phyloP scores from a whole-genome alignment of 805 yeast species.

The Candida boleticola region DNA sequence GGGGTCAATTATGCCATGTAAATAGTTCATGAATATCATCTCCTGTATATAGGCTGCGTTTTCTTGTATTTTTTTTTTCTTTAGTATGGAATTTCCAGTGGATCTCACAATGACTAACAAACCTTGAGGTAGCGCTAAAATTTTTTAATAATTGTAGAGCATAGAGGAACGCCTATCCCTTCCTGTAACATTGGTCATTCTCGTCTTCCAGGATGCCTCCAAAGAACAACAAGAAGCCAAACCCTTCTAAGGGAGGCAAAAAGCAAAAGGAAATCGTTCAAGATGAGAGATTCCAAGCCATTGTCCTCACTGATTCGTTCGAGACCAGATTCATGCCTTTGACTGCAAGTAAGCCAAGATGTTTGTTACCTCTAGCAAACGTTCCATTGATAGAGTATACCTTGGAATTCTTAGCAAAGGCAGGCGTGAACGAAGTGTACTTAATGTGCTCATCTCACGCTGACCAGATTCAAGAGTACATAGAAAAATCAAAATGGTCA shows the following conservation, averaged over 20 bases:
- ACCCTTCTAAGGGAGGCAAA: conserved; percentile 18
- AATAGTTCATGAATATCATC: too few species aligned
- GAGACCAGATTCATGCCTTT: conserved; percentile 92
- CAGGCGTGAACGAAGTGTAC: conserved; percentile 87
- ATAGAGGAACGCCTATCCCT: background rate
- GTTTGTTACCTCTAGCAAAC: conserved; percentile 88
- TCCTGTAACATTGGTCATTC: background rate
- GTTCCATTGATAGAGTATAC: conserved; percentile 95
- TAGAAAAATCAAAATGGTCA: conserved; percentile 71
- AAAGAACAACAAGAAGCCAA: conserved; percentile 18
- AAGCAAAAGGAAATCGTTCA: conserved; percentile 58
- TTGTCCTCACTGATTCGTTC: conserved; percentile 91
- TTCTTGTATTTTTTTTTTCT: too few species aligned
- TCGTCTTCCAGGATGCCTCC: conserved; percentile 48
- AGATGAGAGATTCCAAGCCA: conserved; percentile 84
- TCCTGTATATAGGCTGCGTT: too few species aligned
- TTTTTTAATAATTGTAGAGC: too few species aligned
- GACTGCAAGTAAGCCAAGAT: conserved; percentile 81
- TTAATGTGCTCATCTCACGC: conserved; percentile 90
- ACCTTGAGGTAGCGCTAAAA: too few species aligned
- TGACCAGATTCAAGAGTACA: conserved; percentile 79
- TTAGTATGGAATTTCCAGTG: too few species aligned
- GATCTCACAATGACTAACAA: too few species aligned
- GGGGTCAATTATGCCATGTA: too few species aligned
- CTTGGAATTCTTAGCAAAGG: conserved; percentile 85